These are phyloP conservation scores for Diaporthe sp. DNA, from an alignment of 2,329 filamentous ascomycete species.

Conservation along the genomic window DNA sequence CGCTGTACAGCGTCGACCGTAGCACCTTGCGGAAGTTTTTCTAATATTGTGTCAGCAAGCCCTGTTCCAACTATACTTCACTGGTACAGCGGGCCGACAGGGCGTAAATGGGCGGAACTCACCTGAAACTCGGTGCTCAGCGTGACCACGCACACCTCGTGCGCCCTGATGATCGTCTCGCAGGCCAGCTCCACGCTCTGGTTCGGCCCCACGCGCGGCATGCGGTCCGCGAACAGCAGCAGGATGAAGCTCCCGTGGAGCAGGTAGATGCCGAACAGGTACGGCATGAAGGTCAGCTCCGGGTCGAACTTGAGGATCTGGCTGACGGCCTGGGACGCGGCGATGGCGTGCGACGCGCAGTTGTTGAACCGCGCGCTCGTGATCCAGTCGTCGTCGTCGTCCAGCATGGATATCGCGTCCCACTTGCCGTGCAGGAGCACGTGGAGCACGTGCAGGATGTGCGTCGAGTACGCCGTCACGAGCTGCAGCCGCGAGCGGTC, in stretches of 20 bases:
- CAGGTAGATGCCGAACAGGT: constrained; percentile 66
- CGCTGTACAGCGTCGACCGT: constrained; percentile 61
- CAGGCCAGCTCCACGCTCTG: constrained; percentile 62
- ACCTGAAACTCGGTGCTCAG: constrained; percentile 65
- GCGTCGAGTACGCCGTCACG: constrained; percentile 61
- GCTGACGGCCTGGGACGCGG: constrained; percentile 60
- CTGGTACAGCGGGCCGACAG: background rate
- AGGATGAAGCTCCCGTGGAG: constrained; percentile 65
- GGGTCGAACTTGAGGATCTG: constrained; percentile 62
- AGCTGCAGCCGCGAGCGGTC: constrained; percentile 53
- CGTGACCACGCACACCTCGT: constrained; percentile 65
- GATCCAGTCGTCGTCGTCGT: constrained; percentile 64
- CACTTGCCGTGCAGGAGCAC: constrained; percentile 64
- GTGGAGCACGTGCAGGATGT: constrained; percentile 62
- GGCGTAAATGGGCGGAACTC: constrained; percentile 22
- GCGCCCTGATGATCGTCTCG: constrained; percentile 63
- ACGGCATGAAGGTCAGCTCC: constrained; percentile 66
- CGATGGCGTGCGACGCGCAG: constrained; percentile 62
- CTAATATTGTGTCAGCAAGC: constrained; percentile 46
- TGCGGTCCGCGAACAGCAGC: constrained; percentile 62
- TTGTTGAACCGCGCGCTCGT: constrained; percentile 59
- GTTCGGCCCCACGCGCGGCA: constrained; percentile 61
- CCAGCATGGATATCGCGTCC: constrained; percentile 64
- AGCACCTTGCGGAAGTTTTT: constrained; percentile 69
- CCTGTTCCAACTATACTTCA: no score